phyloP scores from a whole-genome alignment of 805 yeast species.

The Teunomyces atbi region DNA sequence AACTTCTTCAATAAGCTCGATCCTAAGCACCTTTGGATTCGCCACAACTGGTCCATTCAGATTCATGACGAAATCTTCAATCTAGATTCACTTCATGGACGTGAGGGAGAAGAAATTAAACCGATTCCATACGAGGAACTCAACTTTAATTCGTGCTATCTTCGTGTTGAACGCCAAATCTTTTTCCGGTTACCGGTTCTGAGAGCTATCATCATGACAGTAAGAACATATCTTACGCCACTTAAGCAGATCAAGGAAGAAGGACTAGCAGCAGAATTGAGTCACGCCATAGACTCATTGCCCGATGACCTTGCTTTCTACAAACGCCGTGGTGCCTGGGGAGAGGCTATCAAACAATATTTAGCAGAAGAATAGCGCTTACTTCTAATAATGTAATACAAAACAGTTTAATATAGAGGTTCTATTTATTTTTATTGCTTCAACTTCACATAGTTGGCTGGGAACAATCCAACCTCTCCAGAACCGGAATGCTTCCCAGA shows the following conservation, averaged over 20 bases:
- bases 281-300: slow-evolving; percentile 32
- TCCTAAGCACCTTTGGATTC: slow-evolving; percentile 53
- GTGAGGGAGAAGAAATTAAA: slow-evolving; percentile 25
- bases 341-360: slow-evolving; percentile 35
- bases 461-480: slow-evolving; percentile 85
- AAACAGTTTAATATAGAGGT: background rate
- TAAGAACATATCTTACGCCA: slow-evolving; percentile 38
- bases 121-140: slow-evolving; percentile 26
- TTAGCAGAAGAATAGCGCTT: slow-evolving; percentile 12
- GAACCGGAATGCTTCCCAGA: slow-evolving; percentile 64
- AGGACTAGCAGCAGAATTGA: slow-evolving; percentile 30
- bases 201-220: slow-evolving; percentile 36
- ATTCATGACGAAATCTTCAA: slow-evolving; percentile 44
- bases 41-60: slow-evolving; percentile 73
- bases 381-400: background rate
- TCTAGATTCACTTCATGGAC: slow-evolving; percentile 31
- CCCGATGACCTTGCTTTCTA: slow-evolving; percentile 40
- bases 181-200: slow-evolving; percentile 36
- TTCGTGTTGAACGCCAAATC: slow-evolving; percentile 37
- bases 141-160: slow-evolving; percentile 34
- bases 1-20: slow-evolving; percentile 58
- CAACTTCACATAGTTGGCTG: slow-evolving; percentile 75
- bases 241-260: slow-evolving; percentile 26
- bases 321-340: slow-evolving; percentile 38
- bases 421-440: slow-evolving; percentile 9